Percentiles rank a stretch among this genome's conserved stretches.
Conservation (phyloP, 169 alveolate genomes). For the Pseudocohnilembus persalinus region DNA sequence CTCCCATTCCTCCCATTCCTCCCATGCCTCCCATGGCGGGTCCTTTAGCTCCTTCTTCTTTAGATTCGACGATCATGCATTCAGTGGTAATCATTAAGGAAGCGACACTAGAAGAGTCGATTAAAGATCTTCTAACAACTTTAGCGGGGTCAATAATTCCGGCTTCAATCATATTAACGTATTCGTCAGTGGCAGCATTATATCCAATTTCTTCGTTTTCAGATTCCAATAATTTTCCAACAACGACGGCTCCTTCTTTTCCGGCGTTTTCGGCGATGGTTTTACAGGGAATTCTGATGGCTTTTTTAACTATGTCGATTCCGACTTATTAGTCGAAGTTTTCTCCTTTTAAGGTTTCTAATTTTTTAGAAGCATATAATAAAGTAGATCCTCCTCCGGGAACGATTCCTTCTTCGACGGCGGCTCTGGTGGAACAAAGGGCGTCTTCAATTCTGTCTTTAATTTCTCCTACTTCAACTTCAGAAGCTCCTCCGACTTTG, state of each 20-base stretch:
- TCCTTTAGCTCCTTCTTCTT: constrained; percentile 31
- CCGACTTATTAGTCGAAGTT: constrained; percentile 89
- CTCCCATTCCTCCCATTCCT: constrained; percentile 80
- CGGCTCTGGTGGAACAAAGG: constrained; percentile 98
- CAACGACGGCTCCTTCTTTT: constrained; percentile 94
- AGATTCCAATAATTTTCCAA: constrained; percentile 90
- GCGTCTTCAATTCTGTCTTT: constrained; percentile 99
- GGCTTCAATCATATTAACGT: constrained; percentile 91
- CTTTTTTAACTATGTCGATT: constrained; percentile 93
- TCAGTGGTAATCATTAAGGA: constrained; percentile 98
- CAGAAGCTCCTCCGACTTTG: constrained; percentile 98
- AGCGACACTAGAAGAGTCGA: constrained; percentile 98
- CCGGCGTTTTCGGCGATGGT: constrained; percentile 99
- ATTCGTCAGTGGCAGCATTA: constrained; percentile 95
- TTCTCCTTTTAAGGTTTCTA: constrained; percentile 63
- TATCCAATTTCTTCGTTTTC: constrained; percentile 89
- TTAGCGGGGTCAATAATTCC: constrained; percentile 99
- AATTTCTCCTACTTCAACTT: constrained; percentile 96
- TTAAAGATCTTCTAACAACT: constrained; percentile 97
- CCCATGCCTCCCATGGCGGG: constrained; percentile 56
- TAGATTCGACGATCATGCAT: constrained; percentile 91
- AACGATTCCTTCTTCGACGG: constrained; percentile 99
- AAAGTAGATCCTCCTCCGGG: constrained; percentile 99
- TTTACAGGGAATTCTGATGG: constrained; percentile 96
- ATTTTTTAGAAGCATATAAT: constrained; percentile 88